Evolutionary conservation across 495 filamentous ascomycete genomes (phyloP).

Genomic region (Pyronema omphalodes): DNA sequence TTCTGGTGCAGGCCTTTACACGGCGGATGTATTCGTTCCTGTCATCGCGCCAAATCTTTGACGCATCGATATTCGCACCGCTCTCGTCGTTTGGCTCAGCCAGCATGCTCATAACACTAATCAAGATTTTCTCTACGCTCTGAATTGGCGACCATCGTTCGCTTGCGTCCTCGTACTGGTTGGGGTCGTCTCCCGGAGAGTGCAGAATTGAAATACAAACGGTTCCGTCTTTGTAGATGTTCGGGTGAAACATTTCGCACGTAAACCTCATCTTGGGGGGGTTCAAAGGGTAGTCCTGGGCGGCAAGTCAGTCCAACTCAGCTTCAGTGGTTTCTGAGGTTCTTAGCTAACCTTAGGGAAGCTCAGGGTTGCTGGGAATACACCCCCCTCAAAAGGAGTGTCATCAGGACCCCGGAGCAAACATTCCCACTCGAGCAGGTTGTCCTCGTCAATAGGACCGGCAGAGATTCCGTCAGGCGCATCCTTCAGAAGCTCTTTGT

Average conservation of each 20-base stretch:
- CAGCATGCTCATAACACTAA: conserved; percentile 87
- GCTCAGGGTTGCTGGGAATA: conserved; percentile 87
- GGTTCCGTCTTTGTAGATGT: conserved; percentile 76
- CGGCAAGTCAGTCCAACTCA: conserved; percentile 29
- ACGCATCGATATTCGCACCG: conserved; percentile 88
- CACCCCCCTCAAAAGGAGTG: conserved; percentile 85
- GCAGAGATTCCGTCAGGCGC: conserved; percentile 88
- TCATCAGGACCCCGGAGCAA: conserved; percentile 88
- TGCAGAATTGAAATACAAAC: conserved; percentile 97
- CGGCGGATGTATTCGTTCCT: conserved; percentile 50
- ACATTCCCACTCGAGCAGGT: conserved; percentile 93
- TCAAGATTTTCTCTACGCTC: conserved; percentile 81
- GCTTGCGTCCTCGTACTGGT: conserved; percentile 78
- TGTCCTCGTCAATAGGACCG: conserved; percentile 81
- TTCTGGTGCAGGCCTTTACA: conserved; percentile 69
- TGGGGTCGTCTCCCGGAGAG: conserved; percentile 87
- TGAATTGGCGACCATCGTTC: conserved; percentile 97
- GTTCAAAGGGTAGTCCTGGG: conserved; percentile 66
- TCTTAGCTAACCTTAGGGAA: conserved; percentile 53
- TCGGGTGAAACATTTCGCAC: conserved; percentile 80
- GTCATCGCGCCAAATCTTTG: conserved; percentile 70
- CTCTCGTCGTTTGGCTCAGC: conserved; percentile 87
- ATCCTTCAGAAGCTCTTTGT: conserved; percentile 67
- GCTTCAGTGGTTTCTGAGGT: conserved; percentile 27
- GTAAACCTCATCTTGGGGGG: conserved; percentile 89